A percentile compares a stretch with the other conserved stretches of the same genome.
Evolutionary conservation across 2,329 filamentous ascomycete species (phyloP).

Genomic region (Alternaria rosae): DNA sequence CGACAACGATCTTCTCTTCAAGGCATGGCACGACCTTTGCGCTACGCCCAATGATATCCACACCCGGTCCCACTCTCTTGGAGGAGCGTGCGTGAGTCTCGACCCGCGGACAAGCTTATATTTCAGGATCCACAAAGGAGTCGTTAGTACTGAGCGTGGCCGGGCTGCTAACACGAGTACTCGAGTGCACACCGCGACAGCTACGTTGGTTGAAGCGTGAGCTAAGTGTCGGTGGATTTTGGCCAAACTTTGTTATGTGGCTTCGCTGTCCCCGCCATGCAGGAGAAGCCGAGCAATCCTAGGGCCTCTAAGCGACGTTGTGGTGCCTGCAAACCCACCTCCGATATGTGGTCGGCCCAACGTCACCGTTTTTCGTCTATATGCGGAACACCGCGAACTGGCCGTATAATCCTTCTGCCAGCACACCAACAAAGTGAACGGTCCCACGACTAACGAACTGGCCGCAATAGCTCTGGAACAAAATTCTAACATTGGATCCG

Average conservation of each 20-base stretch:
- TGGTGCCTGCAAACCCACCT: conserved; percentile 18
- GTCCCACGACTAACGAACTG: neutral
- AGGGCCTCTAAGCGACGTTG: conserved; percentile 13
- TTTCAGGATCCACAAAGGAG: conserved; percentile 13
- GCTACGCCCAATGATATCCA: conserved; percentile 24
- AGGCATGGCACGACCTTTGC: conserved; percentile 19
- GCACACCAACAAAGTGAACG: conserved; percentile 3
- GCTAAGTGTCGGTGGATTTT: conserved; percentile 10
- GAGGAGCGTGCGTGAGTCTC: conserved; percentile 13
- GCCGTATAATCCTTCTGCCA: conserved; percentile 1
- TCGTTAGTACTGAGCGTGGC: conserved; percentile 2
- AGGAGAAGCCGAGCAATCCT: conserved; percentile 15
- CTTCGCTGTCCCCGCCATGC: conserved; percentile 18
- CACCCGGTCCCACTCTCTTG: conserved; percentile 12
- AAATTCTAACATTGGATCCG: neutral
- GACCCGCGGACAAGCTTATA: conserved; percentile 27
- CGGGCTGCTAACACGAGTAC: conserved; percentile 13
- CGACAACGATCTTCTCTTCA: conserved; percentile 29
- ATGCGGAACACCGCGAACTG: conserved; percentile 9
- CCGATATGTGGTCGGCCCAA: conserved; percentile 22
- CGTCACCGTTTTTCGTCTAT: conserved; percentile 19
- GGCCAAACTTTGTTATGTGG: conserved; percentile 13
- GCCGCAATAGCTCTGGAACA: neutral
- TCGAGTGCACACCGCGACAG: conserved; percentile 10
- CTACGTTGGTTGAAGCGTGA: conserved; percentile 7